Percentiles rank a stretch among this genome's conserved stretches.
phyloP scores from a whole-genome alignment of 2,329 filamentous ascomycete species.

The Tolypocladium endophyticum region DNA sequence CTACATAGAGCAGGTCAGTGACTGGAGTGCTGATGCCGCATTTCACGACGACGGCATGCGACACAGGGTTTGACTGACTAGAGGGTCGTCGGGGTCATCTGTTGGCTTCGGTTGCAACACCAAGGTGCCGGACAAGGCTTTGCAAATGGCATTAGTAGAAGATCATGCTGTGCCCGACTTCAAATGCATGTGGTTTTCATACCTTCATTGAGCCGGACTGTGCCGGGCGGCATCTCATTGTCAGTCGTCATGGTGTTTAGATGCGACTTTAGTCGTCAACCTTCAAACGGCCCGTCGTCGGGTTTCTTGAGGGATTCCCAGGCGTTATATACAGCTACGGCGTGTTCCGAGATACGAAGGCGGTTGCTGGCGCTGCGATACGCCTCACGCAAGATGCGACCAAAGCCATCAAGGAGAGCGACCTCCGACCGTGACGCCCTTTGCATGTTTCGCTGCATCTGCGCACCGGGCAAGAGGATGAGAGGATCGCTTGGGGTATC shows the following conservation, averaged over 20 bases:
- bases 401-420: neutral
- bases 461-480: neutral
- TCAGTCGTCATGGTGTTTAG: neutral
- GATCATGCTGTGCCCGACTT: neutral
- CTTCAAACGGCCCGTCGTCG: neutral
- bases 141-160: neutral
- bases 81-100: conserved; percentile 1
- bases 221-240: neutral
- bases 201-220: neutral
- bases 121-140: neutral
- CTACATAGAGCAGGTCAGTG: neutral
- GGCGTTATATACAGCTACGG: neutral
- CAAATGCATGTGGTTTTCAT: neutral
- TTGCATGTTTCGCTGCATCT: neutral
- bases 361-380: neutral
- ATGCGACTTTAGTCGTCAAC: neutral
- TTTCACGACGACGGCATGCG: neutral
- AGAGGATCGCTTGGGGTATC: neutral
- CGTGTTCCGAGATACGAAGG: neutral
- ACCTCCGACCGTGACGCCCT: neutral
- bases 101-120: neutral
- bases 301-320: neutral
- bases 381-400: neutral
- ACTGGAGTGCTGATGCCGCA: neutral
- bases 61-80: neutral